These are phyloP conservation scores for Parietichytrium sp. DNA, from an alignment of 108 stramenopile species.

Conservation along the genomic window DNA sequence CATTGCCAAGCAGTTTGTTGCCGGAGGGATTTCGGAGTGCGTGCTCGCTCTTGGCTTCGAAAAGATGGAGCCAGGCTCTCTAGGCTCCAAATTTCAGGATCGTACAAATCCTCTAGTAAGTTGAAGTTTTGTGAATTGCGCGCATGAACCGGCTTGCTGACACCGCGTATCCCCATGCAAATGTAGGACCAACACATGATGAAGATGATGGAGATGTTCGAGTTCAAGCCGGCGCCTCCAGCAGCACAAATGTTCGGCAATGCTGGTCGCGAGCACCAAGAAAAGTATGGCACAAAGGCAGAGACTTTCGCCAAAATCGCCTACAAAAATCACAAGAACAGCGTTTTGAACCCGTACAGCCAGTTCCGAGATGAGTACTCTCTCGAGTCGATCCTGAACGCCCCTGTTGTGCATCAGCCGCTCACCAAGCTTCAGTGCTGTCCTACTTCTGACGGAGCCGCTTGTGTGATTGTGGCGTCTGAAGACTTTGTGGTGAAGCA, in stretches of 20 bases:
- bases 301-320: conserved; percentile 34
- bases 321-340: conserved; percentile 34
- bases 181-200: conserved; percentile 39
- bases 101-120: not conserved
- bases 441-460: conserved; percentile 33
- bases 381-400: conserved; percentile 21
- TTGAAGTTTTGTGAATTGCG: too few relatives aligned
- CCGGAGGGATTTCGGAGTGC: conserved; percentile 21
- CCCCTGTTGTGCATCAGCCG: not conserved
- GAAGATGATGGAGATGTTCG: conserved; percentile 36
- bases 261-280: conserved; percentile 14
- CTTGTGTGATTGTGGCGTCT: conserved; percentile 8
- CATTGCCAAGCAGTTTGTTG: conserved; percentile 22
- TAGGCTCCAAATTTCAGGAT: conserved; percentile 32
- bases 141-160: too few relatives aligned
- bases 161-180: too few relatives aligned
- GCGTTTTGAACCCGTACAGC: not conserved
- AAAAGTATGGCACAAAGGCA: conserved; percentile 14
- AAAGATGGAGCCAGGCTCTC: conserved; percentile 28
- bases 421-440: conserved; percentile 40
- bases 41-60: conserved; percentile 7
- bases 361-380: conserved; percentile 29
- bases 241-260: conserved; percentile 36
- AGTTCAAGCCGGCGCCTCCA: conserved; percentile 19
- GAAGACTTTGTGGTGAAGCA: conserved; percentile 32